A percentile compares a stretch with the other conserved stretches of the same genome.
Evolutionary conservation across 305 asterid species (phyloP).

Genomic region (Stenogyne calaminthoides): DNA sequence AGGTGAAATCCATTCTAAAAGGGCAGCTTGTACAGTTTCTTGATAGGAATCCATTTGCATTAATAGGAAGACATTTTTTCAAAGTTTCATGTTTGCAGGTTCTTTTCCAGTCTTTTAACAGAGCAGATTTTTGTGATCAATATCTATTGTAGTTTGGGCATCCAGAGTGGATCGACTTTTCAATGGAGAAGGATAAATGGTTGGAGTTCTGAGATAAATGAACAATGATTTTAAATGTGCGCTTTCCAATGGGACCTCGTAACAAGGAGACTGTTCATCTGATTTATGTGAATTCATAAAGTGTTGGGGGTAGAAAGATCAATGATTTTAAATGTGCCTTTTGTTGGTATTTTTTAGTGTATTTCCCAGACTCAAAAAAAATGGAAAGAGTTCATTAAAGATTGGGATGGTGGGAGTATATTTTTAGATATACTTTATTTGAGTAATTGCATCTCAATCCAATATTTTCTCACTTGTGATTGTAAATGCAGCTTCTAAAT

Average conservation of each 20-base stretch:
- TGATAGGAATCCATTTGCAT: slow-evolving; percentile 4
- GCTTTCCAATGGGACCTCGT: slow-evolving; percentile 93
- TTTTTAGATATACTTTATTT: slow-evolving; percentile 1
- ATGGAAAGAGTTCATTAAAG: no score
- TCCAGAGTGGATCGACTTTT: slow-evolving; percentile 99
- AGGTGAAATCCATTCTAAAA: background rate
- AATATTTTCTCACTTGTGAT: slow-evolving; percentile 29
- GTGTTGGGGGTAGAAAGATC: no score
- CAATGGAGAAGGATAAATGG: slow-evolving; percentile 94
- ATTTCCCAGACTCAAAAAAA: no score
- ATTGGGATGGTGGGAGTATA: no score
- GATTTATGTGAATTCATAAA: no score
- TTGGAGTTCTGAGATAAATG: slow-evolving; percentile 96
- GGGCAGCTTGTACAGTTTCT: slow-evolving; percentile 19
- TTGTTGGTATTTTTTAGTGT: no score
- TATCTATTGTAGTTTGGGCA: slow-evolving; percentile 76
- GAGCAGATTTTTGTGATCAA: slow-evolving; percentile 26
- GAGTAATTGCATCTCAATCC: slow-evolving; percentile 26
- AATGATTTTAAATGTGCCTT: no score
- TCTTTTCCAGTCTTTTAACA: slow-evolving; percentile 24
- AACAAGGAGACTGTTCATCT: slow-evolving; percentile 83
- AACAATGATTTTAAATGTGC: no score
- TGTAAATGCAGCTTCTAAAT: slow-evolving; percentile 86
- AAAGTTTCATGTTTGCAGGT: slow-evolving; percentile 3
- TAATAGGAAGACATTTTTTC: slow-evolving; percentile 14